Base-by-base conservation (phyloP, 2,329 filamentous ascomycete genomes). In the Sporothrix mexicana region DNA sequence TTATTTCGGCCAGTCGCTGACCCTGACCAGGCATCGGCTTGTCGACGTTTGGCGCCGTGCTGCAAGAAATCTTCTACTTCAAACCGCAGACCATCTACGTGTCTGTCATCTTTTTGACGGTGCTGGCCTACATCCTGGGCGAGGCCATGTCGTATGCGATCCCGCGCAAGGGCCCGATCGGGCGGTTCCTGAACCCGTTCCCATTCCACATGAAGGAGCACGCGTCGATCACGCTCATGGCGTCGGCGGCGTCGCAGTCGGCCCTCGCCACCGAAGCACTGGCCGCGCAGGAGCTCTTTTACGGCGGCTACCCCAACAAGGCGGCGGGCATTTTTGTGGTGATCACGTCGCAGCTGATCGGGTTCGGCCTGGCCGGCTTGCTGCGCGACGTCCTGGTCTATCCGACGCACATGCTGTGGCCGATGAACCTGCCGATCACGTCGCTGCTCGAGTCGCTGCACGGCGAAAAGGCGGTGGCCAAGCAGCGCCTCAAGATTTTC, bases 351-450 rank as follows among this genome's bases (percentile, higher is more conserved):
- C 85, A 86, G 66, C 78, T 84, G 10, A 79, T 87, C 20, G 85
- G 85, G 0, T 87, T 84, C 55, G 85, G 85, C 43, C 77, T 87
- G 57, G 83, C 83, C 4, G 85, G 85, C 13, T 73, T 87, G 25
- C 77, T 87, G 76, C 81, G 86, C 13, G 79, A 81, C 23, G 79
- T 83, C 3, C 76, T 86, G 10, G 80, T 87, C 0, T 83, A 84
- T 73, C 85, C 85, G 0, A 85, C 83, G 17, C 84, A 84, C 72
- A 85, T 87, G 79, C 67, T 85, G n/a, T 85, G 81, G 80, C 84
- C 83, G 1, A 77, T 79, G 70, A 73, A 73, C 53, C 74, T 78
- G n/a, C 77, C 77, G 10, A 72, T 79, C 2, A 77, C 73, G 15
- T 72, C 77, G 12, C 69, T 78, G 41, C 67, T 79, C 55, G 76